Evolutionary conservation across 768 basidiomycete genomes (phyloP), one percentile per base, ranked within the genome.

Genomic region (Leccinum subtestaceum): DNA sequence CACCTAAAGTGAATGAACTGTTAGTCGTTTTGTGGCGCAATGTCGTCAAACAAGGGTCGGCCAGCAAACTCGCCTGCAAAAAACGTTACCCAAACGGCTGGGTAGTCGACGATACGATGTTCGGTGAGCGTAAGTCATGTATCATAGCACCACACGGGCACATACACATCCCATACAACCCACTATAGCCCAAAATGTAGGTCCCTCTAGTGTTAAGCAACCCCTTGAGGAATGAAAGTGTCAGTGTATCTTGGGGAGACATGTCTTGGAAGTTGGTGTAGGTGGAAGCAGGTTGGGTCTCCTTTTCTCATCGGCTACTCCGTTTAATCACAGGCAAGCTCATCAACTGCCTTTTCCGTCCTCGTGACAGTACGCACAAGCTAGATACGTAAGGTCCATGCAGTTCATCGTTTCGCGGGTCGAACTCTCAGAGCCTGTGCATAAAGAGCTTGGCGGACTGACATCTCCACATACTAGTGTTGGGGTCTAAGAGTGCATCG

Each of bases 101-200:
- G 13, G 13, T 25, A 15, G 13, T 21, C 46, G n/a, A 19, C n/a
- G 9, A 31, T 19, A 25, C 12, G 7, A 46, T 19, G 21, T 32
- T 17, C n/a, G 7, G 19, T 38, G 23, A 55, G 53, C 56, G 25
- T 43, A 12, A 43, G 15, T 25, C 19, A 10, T 29, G 11, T 32
- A 21, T 13, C 34, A 47, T 51, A 32, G 19, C 38, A 40, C 15
- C 38, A 40, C 15, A 40, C 17, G 12, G 23, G 32, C 19, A 80
- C 84, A 73, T 69, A 86, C 87, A 84, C 87, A 86, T 87, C 59
- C 87, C 87, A 71, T 84, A 84, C 29, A 87, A 70, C 81, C 83
- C 86, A 11, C 76, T 76, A 73, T 84, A 88, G n/a, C 76, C 81
- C 27, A 86, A 60, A 27, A 83, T 67, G 61, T 88, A 87, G 4